Evolutionary conservation across 2,329 filamentous ascomycete genomes (phyloP), one percentile per base, ranked within the genome.

Genomic region (Ophiostoma australiae): DNA sequence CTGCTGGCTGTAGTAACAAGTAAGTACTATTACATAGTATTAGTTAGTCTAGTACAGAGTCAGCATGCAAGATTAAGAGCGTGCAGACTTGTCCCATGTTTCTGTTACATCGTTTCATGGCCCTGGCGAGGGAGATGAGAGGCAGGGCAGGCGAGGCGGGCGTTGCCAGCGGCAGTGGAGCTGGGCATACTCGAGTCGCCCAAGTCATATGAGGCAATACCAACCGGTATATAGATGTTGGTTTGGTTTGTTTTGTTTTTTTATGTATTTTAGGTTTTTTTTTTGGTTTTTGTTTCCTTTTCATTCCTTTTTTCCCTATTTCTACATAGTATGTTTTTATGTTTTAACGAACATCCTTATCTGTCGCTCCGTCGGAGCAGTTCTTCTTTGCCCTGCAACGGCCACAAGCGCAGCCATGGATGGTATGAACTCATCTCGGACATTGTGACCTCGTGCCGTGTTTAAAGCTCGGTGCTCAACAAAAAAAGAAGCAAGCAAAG

Each of bases 121-220:
- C n/a, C 58, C 58, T 58, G 58, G 58, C 58, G 27, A 63, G 58
- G 58, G 58, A 63, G 58, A 63, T 63, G 58, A 63, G 58, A 31
- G 1, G 27, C 27, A 31, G 27, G 27, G 58, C 58, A 55, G 13
- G 7, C 6, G 44, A 48, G 44, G 44, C 44, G 44, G 20, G 58
- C 58, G n/a, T 63, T 33, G 58, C 58, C 27, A 63, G 23, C 58
- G 27, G 27, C 58, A 33, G 58, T 63, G 58, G 58, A 63, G 27
- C 15, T 55, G n/a, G 5, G 52, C 13, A 48, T 20, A 48, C 17
- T 48, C 6, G 6, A 10, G 6, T 10, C 2, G 11, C 37, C 8
- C 37, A 7, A 48, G 44, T 5, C 3, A 58, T 23, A 27, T 23
- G n/a, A 27, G 20, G 5, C 23, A 58, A 27, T 58, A 58, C 23